phyloP scores from a whole-genome alignment of 2,329 filamentous ascomycete genomes.

The Botryosphaeria dothidea region DNA sequence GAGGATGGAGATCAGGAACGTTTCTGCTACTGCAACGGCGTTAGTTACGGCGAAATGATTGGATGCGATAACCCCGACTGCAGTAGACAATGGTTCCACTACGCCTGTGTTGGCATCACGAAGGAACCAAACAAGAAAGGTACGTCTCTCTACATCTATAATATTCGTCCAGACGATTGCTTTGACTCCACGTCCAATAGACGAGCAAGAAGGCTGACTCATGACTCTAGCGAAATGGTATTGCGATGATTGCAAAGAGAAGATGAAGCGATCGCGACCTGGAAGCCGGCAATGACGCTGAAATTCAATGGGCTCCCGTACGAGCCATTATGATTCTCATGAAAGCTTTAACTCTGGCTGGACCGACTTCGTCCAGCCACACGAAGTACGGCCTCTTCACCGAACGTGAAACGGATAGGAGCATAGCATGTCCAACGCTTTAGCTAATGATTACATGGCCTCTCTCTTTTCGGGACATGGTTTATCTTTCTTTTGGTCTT shows the following conservation, averaged over 20 bases:
- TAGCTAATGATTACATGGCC: not conserved
- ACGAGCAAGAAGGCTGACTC: not conserved
- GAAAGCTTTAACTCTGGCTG: not conserved
- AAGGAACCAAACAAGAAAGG: conserved; percentile 58
- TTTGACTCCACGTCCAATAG: too few relatives aligned
- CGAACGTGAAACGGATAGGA: not conserved
- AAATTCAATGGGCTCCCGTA: not conserved
- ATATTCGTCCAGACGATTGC: too few relatives aligned
- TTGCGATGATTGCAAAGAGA: conserved; percentile 41
- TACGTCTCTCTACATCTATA: conserved; percentile 27
- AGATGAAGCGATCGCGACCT: conserved; percentile 18
- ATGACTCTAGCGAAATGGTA: conserved; percentile 40
- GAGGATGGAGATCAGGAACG: conserved; percentile 54
- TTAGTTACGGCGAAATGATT: conserved; percentile 68
- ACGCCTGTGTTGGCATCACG: conserved; percentile 63
- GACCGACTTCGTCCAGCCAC: too few relatives aligned
- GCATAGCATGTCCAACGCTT: not conserved
- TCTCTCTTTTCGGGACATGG: not conserved
- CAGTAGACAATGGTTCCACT: conserved; percentile 68
- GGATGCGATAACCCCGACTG: conserved; percentile 67
- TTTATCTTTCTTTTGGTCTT: not conserved
- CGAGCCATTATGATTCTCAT: not conserved
- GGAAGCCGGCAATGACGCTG: conserved; percentile 12
- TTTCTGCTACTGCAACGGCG: conserved; percentile 67
- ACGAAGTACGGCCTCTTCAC: not conserved